Percentiles rank a stretch among this genome's conserved stretches.
phyloP scores from a whole-genome alignment of 169 alveolate genomes.

The Cystoisospora suis region DNA sequence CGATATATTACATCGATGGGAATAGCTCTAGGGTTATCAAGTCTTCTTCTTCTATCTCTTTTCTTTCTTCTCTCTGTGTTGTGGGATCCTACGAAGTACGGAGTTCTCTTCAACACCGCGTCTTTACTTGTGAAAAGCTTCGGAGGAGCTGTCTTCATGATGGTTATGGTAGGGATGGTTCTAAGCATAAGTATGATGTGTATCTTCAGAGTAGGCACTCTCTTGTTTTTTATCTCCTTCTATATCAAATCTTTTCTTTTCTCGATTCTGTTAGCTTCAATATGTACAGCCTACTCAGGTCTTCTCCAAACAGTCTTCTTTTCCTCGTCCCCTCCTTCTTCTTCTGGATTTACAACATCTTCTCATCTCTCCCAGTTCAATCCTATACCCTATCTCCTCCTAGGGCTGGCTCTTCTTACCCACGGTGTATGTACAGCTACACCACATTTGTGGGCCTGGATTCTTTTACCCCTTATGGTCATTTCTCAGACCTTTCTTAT shows the following conservation, averaged over 20 bases:
- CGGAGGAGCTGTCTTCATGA: neutral
- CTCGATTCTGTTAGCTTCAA: neutral
- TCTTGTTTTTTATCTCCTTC: neutral
- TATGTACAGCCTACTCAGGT: neutral
- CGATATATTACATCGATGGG: neutral
- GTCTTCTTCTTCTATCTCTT: neutral
- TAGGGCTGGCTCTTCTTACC: neutral
- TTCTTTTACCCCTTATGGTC: neutral
- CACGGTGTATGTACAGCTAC: neutral
- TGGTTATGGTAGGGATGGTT: neutral
- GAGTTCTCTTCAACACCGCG: neutral
- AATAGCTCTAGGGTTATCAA: neutral
- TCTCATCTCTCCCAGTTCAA: neutral
- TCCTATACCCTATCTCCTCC: neutral
- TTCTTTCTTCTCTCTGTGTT: neutral
- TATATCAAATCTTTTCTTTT: neutral
- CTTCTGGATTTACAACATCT: neutral
- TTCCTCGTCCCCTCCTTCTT: neutral
- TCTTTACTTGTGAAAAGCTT: neutral
- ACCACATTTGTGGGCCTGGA: constrained; percentile 1
- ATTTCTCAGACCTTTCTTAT: neutral
- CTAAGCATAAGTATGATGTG: neutral
- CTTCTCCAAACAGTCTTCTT: neutral
- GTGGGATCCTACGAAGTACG: neutral
- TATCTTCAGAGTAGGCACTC: neutral